These are phyloP conservation scores for Rubroboletus satanas DNA, from an alignment of 768 basidiomycete genomes.

Conservation along the genomic window DNA sequence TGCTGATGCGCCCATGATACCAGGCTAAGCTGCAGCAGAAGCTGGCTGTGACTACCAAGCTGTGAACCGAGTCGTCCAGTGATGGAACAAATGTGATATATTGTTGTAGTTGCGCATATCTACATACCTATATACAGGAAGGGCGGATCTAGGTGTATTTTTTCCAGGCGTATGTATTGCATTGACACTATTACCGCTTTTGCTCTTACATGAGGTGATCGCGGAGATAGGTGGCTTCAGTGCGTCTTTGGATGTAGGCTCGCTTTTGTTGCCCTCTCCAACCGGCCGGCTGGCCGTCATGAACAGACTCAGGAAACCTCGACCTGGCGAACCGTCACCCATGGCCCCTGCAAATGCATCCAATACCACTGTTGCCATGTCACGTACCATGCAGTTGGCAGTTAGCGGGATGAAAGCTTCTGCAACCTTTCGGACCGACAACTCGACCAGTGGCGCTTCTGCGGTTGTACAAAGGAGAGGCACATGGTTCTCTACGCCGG, in stretches of 20 bases:
- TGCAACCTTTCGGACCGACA: background rate
- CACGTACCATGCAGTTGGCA: conserved; percentile 32
- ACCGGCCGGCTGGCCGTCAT: background rate
- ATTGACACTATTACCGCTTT: background rate
- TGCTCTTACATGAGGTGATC: background rate
- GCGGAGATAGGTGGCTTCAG: conserved; percentile 4
- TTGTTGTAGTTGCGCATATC: conserved; percentile 10
- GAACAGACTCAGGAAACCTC: conserved; percentile 26
- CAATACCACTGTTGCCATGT: conserved; percentile 5
- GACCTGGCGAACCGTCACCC: conserved; percentile 1
- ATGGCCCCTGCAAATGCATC: background rate
- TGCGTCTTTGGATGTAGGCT: background rate
- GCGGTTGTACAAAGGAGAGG: conserved; percentile 4
- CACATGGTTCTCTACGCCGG: conserved; percentile 21
- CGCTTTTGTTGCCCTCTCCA: background rate
- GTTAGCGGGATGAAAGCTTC: conserved; percentile 7
- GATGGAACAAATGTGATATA: conserved; percentile 3
- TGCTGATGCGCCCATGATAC: conserved; percentile 14
- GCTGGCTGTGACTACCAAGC: conserved; percentile 30
- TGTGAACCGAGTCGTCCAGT: conserved; percentile 9
- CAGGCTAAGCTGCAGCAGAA: conserved; percentile 46
- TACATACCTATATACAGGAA: conserved; percentile 10
- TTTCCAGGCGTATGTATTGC: conserved; percentile 13
- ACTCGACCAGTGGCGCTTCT: background rate
- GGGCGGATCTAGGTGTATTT: conserved; percentile 20